Conservation (phyloP, 345 rosid genomes). For the Brassica rapa region DNA sequence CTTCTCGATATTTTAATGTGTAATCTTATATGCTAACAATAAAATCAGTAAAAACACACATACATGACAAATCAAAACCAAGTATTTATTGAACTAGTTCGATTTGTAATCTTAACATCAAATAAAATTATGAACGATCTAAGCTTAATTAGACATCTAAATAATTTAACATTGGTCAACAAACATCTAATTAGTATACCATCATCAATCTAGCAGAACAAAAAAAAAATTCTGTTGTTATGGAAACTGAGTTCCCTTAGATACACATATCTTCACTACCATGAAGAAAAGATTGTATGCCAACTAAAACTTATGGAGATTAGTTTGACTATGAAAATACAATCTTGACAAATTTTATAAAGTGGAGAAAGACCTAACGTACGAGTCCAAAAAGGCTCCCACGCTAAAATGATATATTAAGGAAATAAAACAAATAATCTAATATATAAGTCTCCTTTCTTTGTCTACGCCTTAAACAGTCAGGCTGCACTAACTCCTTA, state of each 20-base stretch:
- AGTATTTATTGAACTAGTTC: background rate
- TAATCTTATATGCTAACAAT: background rate
- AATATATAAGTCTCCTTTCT: background rate
- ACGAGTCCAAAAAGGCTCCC: conserved; percentile 14
- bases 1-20: conserved; percentile 10
- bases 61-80: background rate
- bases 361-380: conserved; percentile 27
- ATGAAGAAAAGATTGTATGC: background rate
- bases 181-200: background rate
- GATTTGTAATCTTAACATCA: background rate
- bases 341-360: background rate
- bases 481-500: background rate
- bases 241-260: background rate
- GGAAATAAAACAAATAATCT: background rate
- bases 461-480: background rate
- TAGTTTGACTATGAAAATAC: background rate
- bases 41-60: background rate
- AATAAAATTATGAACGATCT: conserved; percentile 8
- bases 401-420: background rate
- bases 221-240: background rate
- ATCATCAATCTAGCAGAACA: background rate
- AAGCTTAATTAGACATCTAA: background rate
- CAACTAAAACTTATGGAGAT: background rate
- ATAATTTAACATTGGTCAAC: background rate
- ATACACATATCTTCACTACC: background rate